phyloP scores from a whole-genome alignment of 2,329 filamentous ascomycete genomes.

The Metarhizium brunneum region DNA sequence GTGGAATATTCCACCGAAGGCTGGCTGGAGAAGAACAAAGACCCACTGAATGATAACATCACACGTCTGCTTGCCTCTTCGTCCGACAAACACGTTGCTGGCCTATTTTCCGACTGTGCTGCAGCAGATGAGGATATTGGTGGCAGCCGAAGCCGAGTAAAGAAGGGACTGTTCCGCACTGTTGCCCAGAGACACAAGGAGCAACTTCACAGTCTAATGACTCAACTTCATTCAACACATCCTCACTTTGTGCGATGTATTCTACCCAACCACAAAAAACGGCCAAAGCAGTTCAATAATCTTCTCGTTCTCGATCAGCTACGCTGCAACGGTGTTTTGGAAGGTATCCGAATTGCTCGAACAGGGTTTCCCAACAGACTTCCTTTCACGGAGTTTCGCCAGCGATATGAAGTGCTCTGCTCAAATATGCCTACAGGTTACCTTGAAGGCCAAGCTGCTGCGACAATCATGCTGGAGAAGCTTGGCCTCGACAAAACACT shows the following conservation, averaged over 20 bases:
- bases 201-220: constrained; percentile 93
- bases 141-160: constrained; percentile 69
- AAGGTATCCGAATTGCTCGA: constrained; percentile 92
- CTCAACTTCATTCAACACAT: constrained; percentile 87
- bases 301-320: constrained; percentile 93
- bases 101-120: constrained; percentile 79
- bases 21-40: constrained; percentile 99
- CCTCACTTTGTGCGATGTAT: constrained; percentile 98
- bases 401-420: constrained; percentile 92
- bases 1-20: constrained; percentile 93
- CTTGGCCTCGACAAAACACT: constrained; percentile 75
- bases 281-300: constrained; percentile 84
- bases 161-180: constrained; percentile 94
- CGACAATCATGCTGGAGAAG: constrained; percentile 80
- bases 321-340: constrained; percentile 98
- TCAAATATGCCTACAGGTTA: constrained; percentile 81
- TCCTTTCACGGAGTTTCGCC: constrained; percentile 85
- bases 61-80: constrained; percentile 81
- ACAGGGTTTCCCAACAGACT: constrained; percentile 95
- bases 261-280: constrained; percentile 95
- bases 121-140: constrained; percentile 67
- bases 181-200: constrained; percentile 97
- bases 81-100: constrained; percentile 71
- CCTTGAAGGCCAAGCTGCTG: constrained; percentile 78
- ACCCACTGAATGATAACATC: constrained; percentile 93